Conservation (phyloP, 805 yeast species). For the Candida namnaoensis region DNA sequence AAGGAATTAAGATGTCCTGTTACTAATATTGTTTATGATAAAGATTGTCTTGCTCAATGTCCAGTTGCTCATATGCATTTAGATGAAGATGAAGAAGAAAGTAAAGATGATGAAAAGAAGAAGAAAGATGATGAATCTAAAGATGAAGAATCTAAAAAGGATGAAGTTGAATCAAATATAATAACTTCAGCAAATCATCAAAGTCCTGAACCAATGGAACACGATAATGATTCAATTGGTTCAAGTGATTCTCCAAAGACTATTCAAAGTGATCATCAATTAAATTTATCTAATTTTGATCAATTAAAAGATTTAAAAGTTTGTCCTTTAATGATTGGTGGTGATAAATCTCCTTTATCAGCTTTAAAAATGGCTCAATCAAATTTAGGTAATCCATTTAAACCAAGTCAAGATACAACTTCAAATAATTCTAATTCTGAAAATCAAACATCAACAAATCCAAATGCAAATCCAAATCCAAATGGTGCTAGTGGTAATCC, state of each 20-base stretch:
- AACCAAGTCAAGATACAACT: too few relatives aligned
- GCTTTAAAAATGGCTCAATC: not conserved
- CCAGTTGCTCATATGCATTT: slow-evolving; percentile 15
- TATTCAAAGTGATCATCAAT: too few relatives aligned
- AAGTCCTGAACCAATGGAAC: not conserved
- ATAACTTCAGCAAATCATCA: too few relatives aligned
- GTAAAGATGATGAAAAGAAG: too few relatives aligned
- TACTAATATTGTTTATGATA: not conserved
- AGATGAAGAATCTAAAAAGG: too few relatives aligned
- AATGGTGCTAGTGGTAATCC: too few relatives aligned
- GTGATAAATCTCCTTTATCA: slow-evolving; percentile 21
- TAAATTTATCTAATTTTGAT: too few relatives aligned
- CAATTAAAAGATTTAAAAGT: slow-evolving; percentile 25
- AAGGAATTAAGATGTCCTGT: not conserved
- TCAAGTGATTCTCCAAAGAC: not conserved
- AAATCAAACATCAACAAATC: too few relatives aligned
- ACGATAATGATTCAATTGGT: not conserved
- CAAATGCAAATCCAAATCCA: too few relatives aligned
- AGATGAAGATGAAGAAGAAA: not conserved
- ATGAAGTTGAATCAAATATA: too few relatives aligned
- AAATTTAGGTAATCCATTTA: not conserved
- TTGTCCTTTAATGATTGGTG: slow-evolving; percentile 34
- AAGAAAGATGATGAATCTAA: too few relatives aligned
- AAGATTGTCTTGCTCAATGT: slow-evolving; percentile 11
- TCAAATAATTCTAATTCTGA: too few relatives aligned